Evolutionary conservation across 148 eudicot genomes (phyloP).

Genomic region (Polygonum aviculare): DNA sequence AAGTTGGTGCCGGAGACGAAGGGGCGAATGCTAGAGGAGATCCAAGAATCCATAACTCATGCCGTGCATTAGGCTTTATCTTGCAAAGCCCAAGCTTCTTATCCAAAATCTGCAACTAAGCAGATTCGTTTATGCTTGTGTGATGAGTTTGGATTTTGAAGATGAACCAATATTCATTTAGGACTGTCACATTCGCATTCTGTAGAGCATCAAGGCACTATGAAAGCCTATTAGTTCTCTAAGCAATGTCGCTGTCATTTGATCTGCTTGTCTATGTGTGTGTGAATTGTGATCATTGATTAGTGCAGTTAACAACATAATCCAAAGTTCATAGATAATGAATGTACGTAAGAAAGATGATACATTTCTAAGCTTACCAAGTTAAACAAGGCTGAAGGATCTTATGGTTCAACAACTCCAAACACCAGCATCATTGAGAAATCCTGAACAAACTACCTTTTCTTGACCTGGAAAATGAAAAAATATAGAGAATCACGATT

Average conservation of each 20-base stretch:
- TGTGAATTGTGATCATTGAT: too few relatives aligned
- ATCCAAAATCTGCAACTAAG: neutral
- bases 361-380: conserved; percentile 39
- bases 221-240: too few relatives aligned
- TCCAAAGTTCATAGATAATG: neutral
- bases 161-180: neutral
- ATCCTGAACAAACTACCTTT: conserved; percentile 84
- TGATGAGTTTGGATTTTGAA: neutral
- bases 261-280: too few relatives aligned
- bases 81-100: neutral
- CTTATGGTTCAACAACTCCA: conserved; percentile 78
- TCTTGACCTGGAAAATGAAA: conserved; percentile 92
- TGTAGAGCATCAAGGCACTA: too few relatives aligned
- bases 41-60: conserved; percentile 13
- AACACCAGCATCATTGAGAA: conserved; percentile 64
- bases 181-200: neutral
- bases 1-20: conserved; percentile 23
- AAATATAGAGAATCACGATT: neutral
- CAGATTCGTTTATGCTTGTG: neutral
- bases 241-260: too few relatives aligned
- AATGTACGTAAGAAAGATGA: neutral
- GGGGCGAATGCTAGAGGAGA: conserved; percentile 15
- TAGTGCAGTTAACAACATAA: too few relatives aligned
- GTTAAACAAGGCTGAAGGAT: conserved; percentile 73
- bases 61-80: neutral